A percentile compares a stretch with the other conserved stretches of the same genome.
Conservation (phyloP, 257 asterid genomes). For the Solanum lycopersicoides region DNA sequence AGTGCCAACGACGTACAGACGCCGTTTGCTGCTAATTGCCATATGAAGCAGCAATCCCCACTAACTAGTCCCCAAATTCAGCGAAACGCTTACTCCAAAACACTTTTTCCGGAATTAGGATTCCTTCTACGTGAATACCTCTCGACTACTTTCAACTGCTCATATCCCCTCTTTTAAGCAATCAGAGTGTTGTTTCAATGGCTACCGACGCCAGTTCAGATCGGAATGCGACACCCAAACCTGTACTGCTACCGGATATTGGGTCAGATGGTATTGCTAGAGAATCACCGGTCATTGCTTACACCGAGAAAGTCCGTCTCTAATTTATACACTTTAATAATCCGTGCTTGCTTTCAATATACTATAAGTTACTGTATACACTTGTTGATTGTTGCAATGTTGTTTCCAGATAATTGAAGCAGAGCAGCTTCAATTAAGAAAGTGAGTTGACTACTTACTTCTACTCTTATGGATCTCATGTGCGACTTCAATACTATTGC, state of each 20-base stretch:
- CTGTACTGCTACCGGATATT: constrained; percentile 54
- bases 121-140: not conserved
- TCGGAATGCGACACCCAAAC: constrained; percentile 25
- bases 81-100: not conserved
- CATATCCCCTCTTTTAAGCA: not conserved
- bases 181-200: constrained; percentile 16
- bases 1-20: not conserved
- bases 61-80: not conserved
- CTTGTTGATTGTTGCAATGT: not conserved
- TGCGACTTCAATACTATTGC: not conserved
- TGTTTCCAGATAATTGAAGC: constrained; percentile 57
- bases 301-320: constrained; percentile 63
- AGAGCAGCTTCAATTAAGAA: constrained; percentile 86
- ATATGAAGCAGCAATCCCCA: not conserved
- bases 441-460: constrained; percentile 37
- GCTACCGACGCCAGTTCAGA: constrained; percentile 20
- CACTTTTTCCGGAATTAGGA: not conserved
- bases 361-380: not conserved
- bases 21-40: not conserved
- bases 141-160: not conserved
- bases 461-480: not conserved
- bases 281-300: constrained; percentile 74
- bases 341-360: not conserved
- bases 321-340: not conserved
- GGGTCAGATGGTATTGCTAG: constrained; percentile 87